A percentile compares a stretch with the other conserved stretches of the same genome.
Evolutionary conservation across 2,329 filamentous ascomycete genomes (phyloP).

Genomic region (Cordyceps cateniannulata): DNA sequence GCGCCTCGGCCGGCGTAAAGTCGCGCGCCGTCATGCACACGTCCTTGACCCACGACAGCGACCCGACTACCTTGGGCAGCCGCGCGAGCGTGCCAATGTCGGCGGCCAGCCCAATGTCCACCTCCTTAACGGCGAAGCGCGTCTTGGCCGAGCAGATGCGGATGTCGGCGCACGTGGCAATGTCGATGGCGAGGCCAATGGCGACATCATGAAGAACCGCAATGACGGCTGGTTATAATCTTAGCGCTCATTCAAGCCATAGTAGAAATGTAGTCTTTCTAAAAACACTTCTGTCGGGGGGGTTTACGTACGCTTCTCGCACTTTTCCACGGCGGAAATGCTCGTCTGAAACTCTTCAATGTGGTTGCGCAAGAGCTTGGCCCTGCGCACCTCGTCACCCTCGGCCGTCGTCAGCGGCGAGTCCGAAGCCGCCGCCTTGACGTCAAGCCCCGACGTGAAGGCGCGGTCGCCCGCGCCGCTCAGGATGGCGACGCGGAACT

Average conservation of each 20-base stretch:
- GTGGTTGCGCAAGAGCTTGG: slow-evolving; percentile 56
- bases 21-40: slow-evolving; percentile 65
- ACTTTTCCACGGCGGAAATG: slow-evolving; percentile 70
- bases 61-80: slow-evolving; percentile 67
- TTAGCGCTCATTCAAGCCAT: neutral
- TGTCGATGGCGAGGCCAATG: slow-evolving; percentile 72
- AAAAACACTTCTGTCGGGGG: neutral
- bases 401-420: slow-evolving; percentile 32
- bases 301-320: slow-evolving; percentile 72
- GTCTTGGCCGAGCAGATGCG: slow-evolving; percentile 56
- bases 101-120: slow-evolving; percentile 74
- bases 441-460: slow-evolving; percentile 82
- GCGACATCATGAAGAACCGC: slow-evolving; percentile 72
- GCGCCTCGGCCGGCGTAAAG: slow-evolving; percentile 63
- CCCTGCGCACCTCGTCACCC: slow-evolving; percentile 58
- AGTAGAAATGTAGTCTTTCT: no score
- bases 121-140: slow-evolving; percentile 68
- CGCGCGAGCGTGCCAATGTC: slow-evolving; percentile 71
- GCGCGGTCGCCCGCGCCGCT: slow-evolving; percentile 76
- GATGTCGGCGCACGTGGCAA: slow-evolving; percentile 63
- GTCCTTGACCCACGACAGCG: slow-evolving; percentile 71
- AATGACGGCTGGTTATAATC: slow-evolving; percentile 57
- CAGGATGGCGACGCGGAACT: slow-evolving; percentile 71
- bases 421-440: slow-evolving; percentile 59
- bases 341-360: slow-evolving; percentile 76